Evolutionary conservation across 495 filamentous ascomycete genomes (phyloP).

Genomic region (Annulohypoxylon stygium): DNA sequence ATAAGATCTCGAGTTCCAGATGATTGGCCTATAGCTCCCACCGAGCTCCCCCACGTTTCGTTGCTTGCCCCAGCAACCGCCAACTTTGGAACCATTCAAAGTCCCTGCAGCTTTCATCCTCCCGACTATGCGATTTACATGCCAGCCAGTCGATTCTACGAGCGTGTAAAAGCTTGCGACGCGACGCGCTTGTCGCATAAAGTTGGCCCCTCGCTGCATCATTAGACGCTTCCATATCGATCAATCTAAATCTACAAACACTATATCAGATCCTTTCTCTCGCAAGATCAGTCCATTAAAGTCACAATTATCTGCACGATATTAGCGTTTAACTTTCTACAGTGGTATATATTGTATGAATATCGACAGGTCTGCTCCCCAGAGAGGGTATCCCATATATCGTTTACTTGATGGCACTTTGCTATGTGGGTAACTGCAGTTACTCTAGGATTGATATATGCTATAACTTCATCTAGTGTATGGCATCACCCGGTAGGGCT

Average conservation of each 20-base stretch:
- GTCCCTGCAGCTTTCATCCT: slow-evolving; percentile 17
- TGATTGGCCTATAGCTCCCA: slow-evolving; percentile 28
- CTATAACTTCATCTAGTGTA: no score
- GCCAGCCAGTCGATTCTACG: slow-evolving; percentile 12
- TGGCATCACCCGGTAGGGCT: no score
- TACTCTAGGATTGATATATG: no score
- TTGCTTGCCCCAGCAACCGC: slow-evolving; percentile 40
- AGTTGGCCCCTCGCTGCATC: neutral
- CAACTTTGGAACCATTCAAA: slow-evolving; percentile 4
- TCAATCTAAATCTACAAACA: neutral
- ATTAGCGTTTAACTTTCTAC: neutral
- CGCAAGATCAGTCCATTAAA: neutral
- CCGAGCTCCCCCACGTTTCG: slow-evolving; percentile 17
- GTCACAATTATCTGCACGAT: no score
- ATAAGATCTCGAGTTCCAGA: slow-evolving; percentile 29
- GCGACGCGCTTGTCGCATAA: slow-evolving; percentile 3
- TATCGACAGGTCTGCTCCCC: no score
- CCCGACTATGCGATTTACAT: neutral
- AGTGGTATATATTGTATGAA: no score
- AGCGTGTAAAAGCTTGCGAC: slow-evolving; percentile 8
- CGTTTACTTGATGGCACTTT: neutral
- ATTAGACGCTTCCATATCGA: neutral
- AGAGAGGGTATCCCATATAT: neutral
- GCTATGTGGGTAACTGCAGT: no score
- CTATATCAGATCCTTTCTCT: neutral